These are phyloP conservation scores for Pleurotus tuoliensis DNA, from an alignment of 768 basidiomycete species.

Conservation along the genomic window DNA sequence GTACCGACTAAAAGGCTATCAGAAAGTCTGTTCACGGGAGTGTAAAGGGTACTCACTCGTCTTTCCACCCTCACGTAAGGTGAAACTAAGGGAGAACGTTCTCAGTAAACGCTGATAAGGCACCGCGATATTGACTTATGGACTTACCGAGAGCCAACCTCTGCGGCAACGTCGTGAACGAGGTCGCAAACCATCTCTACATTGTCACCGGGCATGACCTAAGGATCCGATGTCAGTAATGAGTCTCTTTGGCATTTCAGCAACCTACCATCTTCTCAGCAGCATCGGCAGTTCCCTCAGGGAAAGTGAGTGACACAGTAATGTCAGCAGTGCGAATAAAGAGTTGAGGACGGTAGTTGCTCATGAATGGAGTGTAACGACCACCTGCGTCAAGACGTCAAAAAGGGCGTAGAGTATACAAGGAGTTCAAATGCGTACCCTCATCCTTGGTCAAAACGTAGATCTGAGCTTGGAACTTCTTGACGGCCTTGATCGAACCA, in stretches of 20 bases:
- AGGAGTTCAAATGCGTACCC: constrained; percentile 31
- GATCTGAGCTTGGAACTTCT: constrained; percentile 91
- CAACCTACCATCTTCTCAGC: constrained; percentile 77
- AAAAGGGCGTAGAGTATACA: background rate
- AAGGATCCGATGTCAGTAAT: constrained; percentile 6
- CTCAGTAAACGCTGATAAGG: constrained; percentile 9
- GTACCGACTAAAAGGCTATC: constrained; percentile 67
- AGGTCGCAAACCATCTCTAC: constrained; percentile 88
- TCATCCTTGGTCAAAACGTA: constrained; percentile 90
- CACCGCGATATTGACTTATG: constrained; percentile 17
- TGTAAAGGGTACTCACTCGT: constrained; percentile 59
- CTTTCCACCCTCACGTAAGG: constrained; percentile 91
- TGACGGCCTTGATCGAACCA: constrained; percentile 89
- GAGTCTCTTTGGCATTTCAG: background rate
- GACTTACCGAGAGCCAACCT: constrained; percentile 73
- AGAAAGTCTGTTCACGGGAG: background rate
- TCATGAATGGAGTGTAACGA: constrained; percentile 88
- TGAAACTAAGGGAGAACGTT: constrained; percentile 48
- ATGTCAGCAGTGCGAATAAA: constrained; percentile 96
- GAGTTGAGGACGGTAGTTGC: constrained; percentile 91
- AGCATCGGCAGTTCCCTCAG: constrained; percentile 75
- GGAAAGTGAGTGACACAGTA: constrained; percentile 81
- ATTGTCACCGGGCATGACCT: constrained; percentile 98
- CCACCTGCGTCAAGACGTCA: constrained; percentile 44
- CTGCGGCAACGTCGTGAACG: constrained; percentile 82